Conservation (phyloP, 768 basidiomycete genomes). For the Psilocybe cyanescens region DNA sequence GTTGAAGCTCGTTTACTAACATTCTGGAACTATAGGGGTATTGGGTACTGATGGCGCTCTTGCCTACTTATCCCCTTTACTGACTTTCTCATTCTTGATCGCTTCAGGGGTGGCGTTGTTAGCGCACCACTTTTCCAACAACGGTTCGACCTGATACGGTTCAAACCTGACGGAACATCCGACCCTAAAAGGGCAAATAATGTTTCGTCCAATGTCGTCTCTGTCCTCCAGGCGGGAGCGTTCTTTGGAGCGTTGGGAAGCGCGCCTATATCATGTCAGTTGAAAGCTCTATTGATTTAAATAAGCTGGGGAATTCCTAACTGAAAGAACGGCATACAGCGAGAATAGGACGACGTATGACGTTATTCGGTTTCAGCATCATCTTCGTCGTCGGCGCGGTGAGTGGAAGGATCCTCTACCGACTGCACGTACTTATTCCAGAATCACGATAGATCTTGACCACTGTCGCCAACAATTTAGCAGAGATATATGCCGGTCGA, state of each 20-base stretch:
- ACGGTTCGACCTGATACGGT: slow-evolving; percentile 58
- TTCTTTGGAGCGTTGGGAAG: slow-evolving; percentile 86
- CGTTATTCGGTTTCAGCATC: slow-evolving; percentile 60
- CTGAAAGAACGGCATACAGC: slow-evolving; percentile 37
- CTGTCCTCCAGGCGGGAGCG: slow-evolving; percentile 84
- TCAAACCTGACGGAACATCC: slow-evolving; percentile 41
- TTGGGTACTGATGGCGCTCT: slow-evolving; percentile 19
- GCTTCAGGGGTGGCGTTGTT: slow-evolving; percentile 72
- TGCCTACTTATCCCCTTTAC: neutral
- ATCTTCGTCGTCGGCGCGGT: slow-evolving; percentile 80
- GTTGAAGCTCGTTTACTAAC: neutral
- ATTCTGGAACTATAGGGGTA: slow-evolving; percentile 21
- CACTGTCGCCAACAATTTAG: slow-evolving; percentile 65
- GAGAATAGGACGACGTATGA: slow-evolving; percentile 65
- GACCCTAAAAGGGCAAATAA: slow-evolving; percentile 43
- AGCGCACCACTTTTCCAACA: slow-evolving; percentile 59
- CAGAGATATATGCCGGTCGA: slow-evolving; percentile 80
- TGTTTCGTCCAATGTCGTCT: slow-evolving; percentile 84
- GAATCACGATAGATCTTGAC: slow-evolving; percentile 59
- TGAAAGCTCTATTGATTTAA: neutral
- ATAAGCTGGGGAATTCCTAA: neutral
- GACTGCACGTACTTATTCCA: neutral
- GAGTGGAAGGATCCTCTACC: slow-evolving; percentile 22
- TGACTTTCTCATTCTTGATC: neutral
- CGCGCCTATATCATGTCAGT: slow-evolving; percentile 69